Evolutionary conservation across 345 rosid species (phyloP), one percentile per base, ranked within the genome.

Genomic region (Dovyalis caffra): DNA sequence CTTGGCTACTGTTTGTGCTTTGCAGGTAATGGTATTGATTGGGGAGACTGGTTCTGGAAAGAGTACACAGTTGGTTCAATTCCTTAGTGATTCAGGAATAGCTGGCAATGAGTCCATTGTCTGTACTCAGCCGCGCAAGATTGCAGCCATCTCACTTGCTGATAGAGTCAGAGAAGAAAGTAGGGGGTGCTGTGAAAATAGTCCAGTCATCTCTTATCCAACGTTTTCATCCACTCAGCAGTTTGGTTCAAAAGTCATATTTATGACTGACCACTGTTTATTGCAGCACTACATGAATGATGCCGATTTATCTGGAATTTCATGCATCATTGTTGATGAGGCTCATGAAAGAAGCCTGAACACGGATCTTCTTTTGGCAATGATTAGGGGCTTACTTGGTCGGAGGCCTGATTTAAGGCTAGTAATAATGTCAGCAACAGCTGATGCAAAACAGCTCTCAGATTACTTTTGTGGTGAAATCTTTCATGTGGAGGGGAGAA

Each of bases 11-110:
- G 49, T 18, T 14, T 43, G 49, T 43, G 18, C 1, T 80, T 40
- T 16, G 56, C 88, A 94, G 97, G 65, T 91, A 70, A 84, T 67
- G 78, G 93, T 94, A 7, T 84, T 94, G 89, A 83, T 87, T 78
- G 97, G 98, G 77, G 97, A 94, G 86, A 94, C 97, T 33, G 98
- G 98, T 77, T 94, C 97, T 6, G 98, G 98, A 34, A 94, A 94
- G 83, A 94, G 97, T 78, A 94, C 98, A 25, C 97, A 94, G 85
- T 69, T 94, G 83, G 95, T 88, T 75, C 98, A 94, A 80, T 94
- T 82, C 82, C 96, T 94, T 68, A 89, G 90, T 83, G 98, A 94
- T 84, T 90, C 98, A 25, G 93, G 92, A 40, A 67, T 92, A 18
- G 87, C 87, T 74, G 80, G 83, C 45, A 64, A 76, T 76, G 86